phyloP scores from a whole-genome alignment of 2,329 filamentous ascomycete genomes.

The Phialophora expanda region DNA sequence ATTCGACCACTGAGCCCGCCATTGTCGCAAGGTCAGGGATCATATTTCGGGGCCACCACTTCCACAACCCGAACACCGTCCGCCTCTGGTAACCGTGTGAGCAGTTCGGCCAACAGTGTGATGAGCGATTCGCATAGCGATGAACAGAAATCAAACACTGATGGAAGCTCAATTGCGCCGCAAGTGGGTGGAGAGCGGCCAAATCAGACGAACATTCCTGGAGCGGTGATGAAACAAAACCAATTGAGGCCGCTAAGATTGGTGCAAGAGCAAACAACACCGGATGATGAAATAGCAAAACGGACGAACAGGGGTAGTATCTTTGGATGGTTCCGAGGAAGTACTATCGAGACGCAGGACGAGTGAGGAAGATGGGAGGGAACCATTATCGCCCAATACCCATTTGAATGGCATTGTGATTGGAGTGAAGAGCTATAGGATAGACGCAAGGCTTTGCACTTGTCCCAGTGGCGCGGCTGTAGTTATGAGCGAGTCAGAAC shows the following conservation, averaged over 20 bases:
- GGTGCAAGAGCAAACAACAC: constrained; percentile 74
- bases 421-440: neutral
- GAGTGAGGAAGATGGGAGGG: constrained; percentile 16
- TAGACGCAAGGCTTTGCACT: neutral
- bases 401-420: neutral
- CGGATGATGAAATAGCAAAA: constrained; percentile 52
- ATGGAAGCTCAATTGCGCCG: constrained; percentile 54
- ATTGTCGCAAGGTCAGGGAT: constrained; percentile 49
- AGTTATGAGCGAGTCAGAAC: neutral
- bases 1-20: constrained; percentile 63
- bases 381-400: neutral
- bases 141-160: constrained; percentile 51
- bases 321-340: constrained; percentile 51
- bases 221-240: constrained; percentile 65
- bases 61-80: constrained; percentile 44
- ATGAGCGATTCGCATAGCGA: constrained; percentile 54
- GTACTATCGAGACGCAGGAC: constrained; percentile 31
- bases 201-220: constrained; percentile 71
- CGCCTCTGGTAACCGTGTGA: constrained; percentile 57
- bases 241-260: constrained; percentile 85
- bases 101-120: constrained; percentile 67
- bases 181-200: constrained; percentile 39
- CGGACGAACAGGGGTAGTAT: constrained; percentile 54
- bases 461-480: neutral
- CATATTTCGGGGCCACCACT: constrained; percentile 60